phyloP scores from a whole-genome alignment of 768 basidiomycete genomes.

The Omphalotus guepiniiformis region DNA sequence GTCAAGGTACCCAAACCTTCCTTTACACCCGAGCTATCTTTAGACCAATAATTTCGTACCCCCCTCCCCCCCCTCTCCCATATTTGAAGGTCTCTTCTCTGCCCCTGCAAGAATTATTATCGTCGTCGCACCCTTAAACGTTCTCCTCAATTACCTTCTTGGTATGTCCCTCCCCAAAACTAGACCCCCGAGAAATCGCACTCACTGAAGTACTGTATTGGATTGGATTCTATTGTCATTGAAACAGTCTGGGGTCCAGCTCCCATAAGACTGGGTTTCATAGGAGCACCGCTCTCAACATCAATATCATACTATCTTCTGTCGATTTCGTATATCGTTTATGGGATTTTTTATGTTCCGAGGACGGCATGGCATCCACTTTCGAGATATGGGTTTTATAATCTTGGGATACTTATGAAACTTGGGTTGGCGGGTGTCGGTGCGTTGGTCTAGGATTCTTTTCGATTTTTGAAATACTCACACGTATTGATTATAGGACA shows the following conservation, averaged over 20 bases:
- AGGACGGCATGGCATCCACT: constrained; percentile 77
- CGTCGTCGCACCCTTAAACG: constrained; percentile 18
- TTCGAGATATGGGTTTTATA: constrained; percentile 51
- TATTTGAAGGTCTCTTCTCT: constrained; percentile 36
- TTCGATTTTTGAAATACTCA: not conserved
- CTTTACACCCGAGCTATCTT: no score
- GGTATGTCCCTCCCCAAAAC: not conserved
- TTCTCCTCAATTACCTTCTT: not conserved
- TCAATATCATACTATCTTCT: constrained; percentile 76
- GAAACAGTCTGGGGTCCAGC: constrained; percentile 54
- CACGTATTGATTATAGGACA: constrained; percentile 41
- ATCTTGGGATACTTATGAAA: constrained; percentile 62
- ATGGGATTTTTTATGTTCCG: constrained; percentile 58
- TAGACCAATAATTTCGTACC: no score
- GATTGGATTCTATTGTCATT: not conserved
- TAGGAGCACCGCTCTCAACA: constrained; percentile 70
- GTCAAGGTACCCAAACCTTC: constrained; percentile 36
- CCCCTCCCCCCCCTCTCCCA: no score
- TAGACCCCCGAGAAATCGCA: no score
- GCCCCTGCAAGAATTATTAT: constrained; percentile 60
- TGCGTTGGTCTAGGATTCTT: constrained; percentile 18
- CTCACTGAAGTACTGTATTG: no score
- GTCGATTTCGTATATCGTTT: constrained; percentile 53
- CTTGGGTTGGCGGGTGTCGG: constrained; percentile 83
- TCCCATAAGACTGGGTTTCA: constrained; percentile 58